phyloP scores from a whole-genome alignment of 352 stramenopile species.

The Pythium rishiriense region DNA sequence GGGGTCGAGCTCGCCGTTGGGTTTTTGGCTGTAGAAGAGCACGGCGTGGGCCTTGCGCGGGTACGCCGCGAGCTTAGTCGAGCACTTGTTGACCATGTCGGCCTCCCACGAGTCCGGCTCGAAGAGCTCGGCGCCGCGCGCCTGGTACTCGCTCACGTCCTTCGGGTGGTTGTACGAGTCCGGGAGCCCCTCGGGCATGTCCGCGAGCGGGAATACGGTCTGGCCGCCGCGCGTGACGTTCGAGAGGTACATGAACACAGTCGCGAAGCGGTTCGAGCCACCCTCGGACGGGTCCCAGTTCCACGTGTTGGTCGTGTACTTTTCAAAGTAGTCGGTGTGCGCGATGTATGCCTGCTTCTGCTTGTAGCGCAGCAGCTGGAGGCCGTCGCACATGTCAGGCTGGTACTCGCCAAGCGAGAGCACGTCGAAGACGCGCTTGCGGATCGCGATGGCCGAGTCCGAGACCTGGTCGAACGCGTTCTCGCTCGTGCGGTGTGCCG shows the following conservation, averaged over 20 bases:
- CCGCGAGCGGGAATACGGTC: slow-evolving; percentile 77
- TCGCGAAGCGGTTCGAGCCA: slow-evolving; percentile 84
- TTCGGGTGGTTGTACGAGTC: slow-evolving; percentile 52
- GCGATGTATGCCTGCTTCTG: slow-evolving; percentile 93
- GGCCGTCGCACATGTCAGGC: slow-evolving; percentile 91
- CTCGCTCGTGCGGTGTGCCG: slow-evolving; percentile 79
- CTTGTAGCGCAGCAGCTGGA: slow-evolving; percentile 96
- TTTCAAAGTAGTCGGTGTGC: slow-evolving; percentile 93
- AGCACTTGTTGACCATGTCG: slow-evolving; percentile 79
- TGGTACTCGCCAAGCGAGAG: slow-evolving; percentile 90
- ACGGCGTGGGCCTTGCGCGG: slow-evolving; percentile 90
- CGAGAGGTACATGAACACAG: slow-evolving; percentile 83
- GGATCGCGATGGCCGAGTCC: slow-evolving; percentile 65
- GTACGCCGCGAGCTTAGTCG: slow-evolving; percentile 75
- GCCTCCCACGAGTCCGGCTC: slow-evolving; percentile 64
- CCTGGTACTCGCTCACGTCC: slow-evolving; percentile 44
- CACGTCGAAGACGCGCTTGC: slow-evolving; percentile 89
- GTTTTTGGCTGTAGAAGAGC: slow-evolving; percentile 98
- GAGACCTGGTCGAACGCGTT: slow-evolving; percentile 89
- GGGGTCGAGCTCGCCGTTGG: slow-evolving; percentile 91
- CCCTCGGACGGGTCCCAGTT: slow-evolving; percentile 77
- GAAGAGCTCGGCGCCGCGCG: slow-evolving; percentile 55
- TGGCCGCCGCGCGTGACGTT: slow-evolving; percentile 78
- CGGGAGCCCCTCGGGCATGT: slow-evolving; percentile 72
- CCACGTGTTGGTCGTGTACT: slow-evolving; percentile 50